These are phyloP conservation scores for Diaporthe ilicicola DNA, from an alignment of 2,329 filamentous ascomycete species.

Conservation along the genomic window DNA sequence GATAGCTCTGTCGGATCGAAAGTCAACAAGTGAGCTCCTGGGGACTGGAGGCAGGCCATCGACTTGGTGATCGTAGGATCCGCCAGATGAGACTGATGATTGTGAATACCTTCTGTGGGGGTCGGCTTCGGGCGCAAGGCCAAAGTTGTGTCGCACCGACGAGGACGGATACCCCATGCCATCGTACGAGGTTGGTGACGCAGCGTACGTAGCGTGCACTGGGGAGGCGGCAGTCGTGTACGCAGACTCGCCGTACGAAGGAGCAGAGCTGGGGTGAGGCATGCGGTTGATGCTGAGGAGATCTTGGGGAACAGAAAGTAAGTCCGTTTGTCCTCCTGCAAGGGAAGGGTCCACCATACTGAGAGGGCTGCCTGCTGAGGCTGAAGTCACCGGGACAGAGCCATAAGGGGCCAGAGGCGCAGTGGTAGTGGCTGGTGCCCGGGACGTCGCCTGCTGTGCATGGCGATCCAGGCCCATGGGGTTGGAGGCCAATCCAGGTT, in stretches of 20 bases:
- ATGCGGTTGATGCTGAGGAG: constrained; percentile 74
- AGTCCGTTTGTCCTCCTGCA: constrained; percentile 67
- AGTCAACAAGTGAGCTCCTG: constrained; percentile 73
- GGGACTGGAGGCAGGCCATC: constrained; percentile 49
- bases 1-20: constrained; percentile 47
- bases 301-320: constrained; percentile 80
- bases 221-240: constrained; percentile 75
- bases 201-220: constrained; percentile 71
- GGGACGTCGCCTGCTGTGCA: constrained; percentile 47
- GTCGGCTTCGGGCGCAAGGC: constrained; percentile 65
- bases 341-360: constrained; percentile 62
- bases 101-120: constrained; percentile 77
- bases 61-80: constrained; percentile 51
- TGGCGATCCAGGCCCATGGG: constrained; percentile 66
- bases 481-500: constrained; percentile 65
- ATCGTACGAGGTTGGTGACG: constrained; percentile 77
- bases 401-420: constrained; percentile 75
- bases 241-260: constrained; percentile 75
- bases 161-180: constrained; percentile 77
- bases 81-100: constrained; percentile 75
- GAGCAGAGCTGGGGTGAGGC: constrained; percentile 63
- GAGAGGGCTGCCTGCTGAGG: constrained; percentile 77
- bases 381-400: constrained; percentile 75
- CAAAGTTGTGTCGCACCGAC: constrained; percentile 66
- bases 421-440: constrained; percentile 66